phyloP scores from a whole-genome alignment of 306 rosid genomes.

The Begonia fuchsioides region DNA sequence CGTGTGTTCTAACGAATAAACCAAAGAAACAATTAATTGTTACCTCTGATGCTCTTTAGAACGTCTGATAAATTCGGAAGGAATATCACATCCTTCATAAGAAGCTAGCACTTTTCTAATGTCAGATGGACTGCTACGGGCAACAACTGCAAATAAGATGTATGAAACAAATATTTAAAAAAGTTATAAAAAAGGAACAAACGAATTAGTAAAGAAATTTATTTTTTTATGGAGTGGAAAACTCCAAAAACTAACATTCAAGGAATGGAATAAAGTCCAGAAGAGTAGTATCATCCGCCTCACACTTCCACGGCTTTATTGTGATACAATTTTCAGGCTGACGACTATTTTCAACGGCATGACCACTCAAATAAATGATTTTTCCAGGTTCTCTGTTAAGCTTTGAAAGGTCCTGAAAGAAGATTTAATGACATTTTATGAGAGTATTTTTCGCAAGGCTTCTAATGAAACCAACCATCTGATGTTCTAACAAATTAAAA shows the following conservation, averaged over 20 bases:
- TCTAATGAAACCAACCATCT: too few relatives aligned
- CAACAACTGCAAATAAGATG: constrained; percentile 57
- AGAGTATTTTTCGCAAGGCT: too few relatives aligned
- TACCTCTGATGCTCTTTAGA: constrained; percentile 72
- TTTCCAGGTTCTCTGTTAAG: constrained; percentile 80
- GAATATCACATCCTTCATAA: constrained; percentile 73
- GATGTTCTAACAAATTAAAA: too few relatives aligned
- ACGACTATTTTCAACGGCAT: constrained; percentile 69
- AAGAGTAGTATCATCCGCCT: constrained; percentile 67
- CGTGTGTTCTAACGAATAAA: background rate
- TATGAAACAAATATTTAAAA: background rate
- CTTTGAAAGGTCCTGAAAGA: constrained; percentile 74
- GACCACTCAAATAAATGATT: constrained; percentile 81
- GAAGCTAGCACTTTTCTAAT: constrained; percentile 74
- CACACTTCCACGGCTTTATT: constrained; percentile 69
- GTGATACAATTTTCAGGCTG: constrained; percentile 75
- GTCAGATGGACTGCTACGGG: constrained; percentile 78
- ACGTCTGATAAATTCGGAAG: constrained; percentile 72
- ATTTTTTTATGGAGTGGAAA: constrained; percentile 1
- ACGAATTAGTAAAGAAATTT: too few relatives aligned
- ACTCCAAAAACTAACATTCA: constrained; percentile 49
- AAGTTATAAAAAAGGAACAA: background rate
- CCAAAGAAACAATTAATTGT: background rate
- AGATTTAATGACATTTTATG: background rate
- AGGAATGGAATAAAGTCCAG: constrained; percentile 89